A percentile compares a stretch with the other conserved stretches of the same genome.
Conservation (phyloP, 768 basidiomycete genomes). For the Mycena leptocephala region DNA sequence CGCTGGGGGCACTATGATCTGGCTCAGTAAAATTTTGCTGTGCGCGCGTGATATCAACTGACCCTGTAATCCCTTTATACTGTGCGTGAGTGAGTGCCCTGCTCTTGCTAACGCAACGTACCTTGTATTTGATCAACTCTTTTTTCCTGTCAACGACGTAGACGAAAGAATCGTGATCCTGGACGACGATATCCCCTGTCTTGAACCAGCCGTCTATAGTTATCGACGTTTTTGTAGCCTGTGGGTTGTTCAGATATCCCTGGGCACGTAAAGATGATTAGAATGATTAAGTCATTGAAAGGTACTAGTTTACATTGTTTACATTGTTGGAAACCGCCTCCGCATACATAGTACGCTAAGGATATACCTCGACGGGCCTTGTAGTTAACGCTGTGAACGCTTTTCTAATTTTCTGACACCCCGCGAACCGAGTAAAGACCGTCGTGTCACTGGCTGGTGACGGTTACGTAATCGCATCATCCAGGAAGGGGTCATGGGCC, state of each 20-base stretch:
- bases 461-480: too few species aligned
- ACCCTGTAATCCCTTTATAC: slow-evolving; percentile 80
- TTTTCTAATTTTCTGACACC: too few species aligned
- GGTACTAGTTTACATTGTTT: too few species aligned
- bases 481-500: too few species aligned
- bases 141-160: slow-evolving; percentile 83
- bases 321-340: too few species aligned
- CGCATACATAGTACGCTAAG: too few species aligned
- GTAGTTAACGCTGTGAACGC: too few species aligned
- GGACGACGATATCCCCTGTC: slow-evolving; percentile 85
- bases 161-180: slow-evolving; percentile 77
- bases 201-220: slow-evolving; percentile 88
- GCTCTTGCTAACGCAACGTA: slow-evolving; percentile 20
- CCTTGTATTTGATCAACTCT: slow-evolving; percentile 86
- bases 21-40: not conserved
- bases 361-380: too few species aligned
- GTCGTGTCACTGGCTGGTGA: too few species aligned
- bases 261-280: slow-evolving; percentile 34
- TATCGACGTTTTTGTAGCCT: slow-evolving; percentile 79
- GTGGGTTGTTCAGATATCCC: slow-evolving; percentile 84
- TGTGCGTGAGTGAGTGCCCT: not conserved
- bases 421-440: too few species aligned
- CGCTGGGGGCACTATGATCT: slow-evolving; percentile 81
- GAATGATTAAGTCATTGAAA: not conserved
- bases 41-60: not conserved